phyloP scores from a whole-genome alignment of 1,139 yeast species.

The Taphrina sp. region DNA sequence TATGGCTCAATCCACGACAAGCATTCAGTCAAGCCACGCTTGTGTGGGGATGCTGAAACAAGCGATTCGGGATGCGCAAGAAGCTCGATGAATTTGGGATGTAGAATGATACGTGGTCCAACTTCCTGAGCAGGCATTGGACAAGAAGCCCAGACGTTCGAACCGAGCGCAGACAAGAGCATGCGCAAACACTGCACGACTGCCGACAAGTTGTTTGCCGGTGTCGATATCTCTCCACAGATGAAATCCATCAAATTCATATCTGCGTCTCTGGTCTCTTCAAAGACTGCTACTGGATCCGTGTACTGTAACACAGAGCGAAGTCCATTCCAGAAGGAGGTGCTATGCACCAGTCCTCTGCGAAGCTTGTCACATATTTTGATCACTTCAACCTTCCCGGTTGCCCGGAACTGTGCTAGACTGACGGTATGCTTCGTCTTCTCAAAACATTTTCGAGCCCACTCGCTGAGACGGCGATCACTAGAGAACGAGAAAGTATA shows the following conservation, averaged over 20 bases:
- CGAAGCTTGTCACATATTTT: constrained; percentile 27
- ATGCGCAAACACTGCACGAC: constrained; percentile 34
- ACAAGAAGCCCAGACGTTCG: constrained; percentile 37
- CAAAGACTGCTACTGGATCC: constrained; percentile 36
- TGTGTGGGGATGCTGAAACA: not conserved
- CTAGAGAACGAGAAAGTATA: constrained; percentile 41
- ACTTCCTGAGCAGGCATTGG: constrained; percentile 31
- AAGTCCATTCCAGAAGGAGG: constrained; percentile 38
- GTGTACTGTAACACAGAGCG: constrained; percentile 33
- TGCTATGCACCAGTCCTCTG: constrained; percentile 34
- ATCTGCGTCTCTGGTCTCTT: constrained; percentile 35
- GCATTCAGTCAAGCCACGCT: not conserved
- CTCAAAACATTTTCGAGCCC: constrained; percentile 41
- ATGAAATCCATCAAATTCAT: constrained; percentile 37
- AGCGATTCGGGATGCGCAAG: constrained; percentile 23
- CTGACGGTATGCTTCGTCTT: constrained; percentile 30
- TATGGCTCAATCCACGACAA: constrained; percentile 17
- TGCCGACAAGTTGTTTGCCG: constrained; percentile 33
- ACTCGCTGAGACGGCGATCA: constrained; percentile 39
- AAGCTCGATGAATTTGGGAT: constrained; percentile 15
- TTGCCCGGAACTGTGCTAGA: constrained; percentile 36
- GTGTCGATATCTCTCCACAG: constrained; percentile 37
- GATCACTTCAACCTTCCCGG: constrained; percentile 18
- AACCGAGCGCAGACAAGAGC: constrained; percentile 34
- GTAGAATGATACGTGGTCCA: constrained; percentile 14